phyloP scores from a whole-genome alignment of 305 asterid genomes.

The Rubia balearica region DNA sequence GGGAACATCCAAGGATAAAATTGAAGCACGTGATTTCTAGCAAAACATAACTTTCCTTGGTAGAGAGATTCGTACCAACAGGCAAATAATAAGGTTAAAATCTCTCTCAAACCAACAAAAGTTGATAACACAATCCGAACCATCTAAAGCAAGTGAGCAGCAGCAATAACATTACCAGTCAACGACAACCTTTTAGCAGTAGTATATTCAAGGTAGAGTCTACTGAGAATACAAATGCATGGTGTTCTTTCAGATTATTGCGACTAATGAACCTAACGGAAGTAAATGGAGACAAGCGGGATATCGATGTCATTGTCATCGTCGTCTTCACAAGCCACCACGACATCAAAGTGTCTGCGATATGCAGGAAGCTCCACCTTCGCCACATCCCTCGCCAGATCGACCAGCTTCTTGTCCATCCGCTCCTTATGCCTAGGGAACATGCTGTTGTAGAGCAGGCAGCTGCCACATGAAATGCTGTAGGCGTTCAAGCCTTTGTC shows the following conservation, averaged over 20 bases:
- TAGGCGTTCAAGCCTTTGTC: constrained; percentile 78
- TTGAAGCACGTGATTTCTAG: too few species aligned
- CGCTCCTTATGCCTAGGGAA: constrained; percentile 78
- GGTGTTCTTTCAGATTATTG: not conserved
- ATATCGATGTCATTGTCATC: constrained; percentile 81
- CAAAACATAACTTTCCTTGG: too few species aligned
- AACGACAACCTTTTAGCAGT: not conserved
- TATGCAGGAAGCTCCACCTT: constrained; percentile 69
- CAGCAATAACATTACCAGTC: not conserved
- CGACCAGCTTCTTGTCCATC: constrained; percentile 70
- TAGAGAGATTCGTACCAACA: too few species aligned
- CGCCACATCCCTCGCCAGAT: constrained; percentile 68
- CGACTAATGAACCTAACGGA: constrained; percentile 28
- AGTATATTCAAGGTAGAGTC: not conserved
- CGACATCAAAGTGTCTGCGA: constrained; percentile 67
- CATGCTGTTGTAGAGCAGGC: constrained; percentile 80
- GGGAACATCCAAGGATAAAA: too few species aligned
- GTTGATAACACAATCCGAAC: not conserved
- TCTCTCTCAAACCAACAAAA: not conserved
- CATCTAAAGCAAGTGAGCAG: not conserved
- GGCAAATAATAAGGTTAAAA: not conserved
- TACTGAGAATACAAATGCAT: not conserved
- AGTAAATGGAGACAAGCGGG: constrained; percentile 74
- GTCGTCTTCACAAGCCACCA: constrained; percentile 88
- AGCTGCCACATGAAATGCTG: constrained; percentile 84